Percentiles rank a stretch among this genome's conserved stretches.
Evolutionary conservation across 306 rosid genomes (phyloP).

Genomic region (Trifolium dubium): DNA sequence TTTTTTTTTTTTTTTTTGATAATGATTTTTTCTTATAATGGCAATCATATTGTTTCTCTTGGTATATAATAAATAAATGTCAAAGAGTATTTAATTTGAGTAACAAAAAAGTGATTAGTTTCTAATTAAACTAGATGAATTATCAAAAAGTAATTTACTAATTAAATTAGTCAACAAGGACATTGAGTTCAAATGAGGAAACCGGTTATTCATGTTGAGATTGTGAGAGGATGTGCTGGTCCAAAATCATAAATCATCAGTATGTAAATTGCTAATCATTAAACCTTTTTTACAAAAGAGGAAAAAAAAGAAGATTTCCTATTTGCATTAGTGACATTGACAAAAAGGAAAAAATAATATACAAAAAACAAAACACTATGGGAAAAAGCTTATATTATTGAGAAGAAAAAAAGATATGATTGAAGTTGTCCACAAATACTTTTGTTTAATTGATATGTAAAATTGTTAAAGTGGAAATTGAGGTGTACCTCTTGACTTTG

Average conservation of each 20-base stretch:
- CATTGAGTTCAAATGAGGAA: background rate
- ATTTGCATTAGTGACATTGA: constrained; percentile 35
- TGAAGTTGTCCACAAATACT: constrained; percentile 24
- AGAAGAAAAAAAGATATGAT: constrained; percentile 21
- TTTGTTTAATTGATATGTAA: constrained; percentile 8
- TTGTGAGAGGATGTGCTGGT: background rate
- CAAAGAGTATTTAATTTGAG: background rate
- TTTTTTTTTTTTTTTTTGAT: too few relatives aligned
- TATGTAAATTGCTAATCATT: background rate
- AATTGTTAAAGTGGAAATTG: constrained; percentile 53
- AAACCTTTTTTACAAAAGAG: background rate
- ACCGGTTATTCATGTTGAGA: background rate
- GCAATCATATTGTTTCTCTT: too few relatives aligned
- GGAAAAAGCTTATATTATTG: constrained; percentile 47
- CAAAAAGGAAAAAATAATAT: constrained; percentile 17
- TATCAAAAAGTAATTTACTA: too few relatives aligned
- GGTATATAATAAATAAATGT: background rate
- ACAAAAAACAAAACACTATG: constrained; percentile 3
- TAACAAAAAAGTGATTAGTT: background rate
- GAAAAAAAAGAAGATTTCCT: background rate
- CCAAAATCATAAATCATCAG: constrained; percentile 13
- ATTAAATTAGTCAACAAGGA: constrained; percentile 4
- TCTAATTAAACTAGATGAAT: too few relatives aligned
- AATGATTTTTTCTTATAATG: too few relatives aligned
- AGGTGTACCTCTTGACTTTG: constrained; percentile 63